phyloP scores from a whole-genome alignment of 768 basidiomycete genomes.

The Amanita pseudoporphyria region DNA sequence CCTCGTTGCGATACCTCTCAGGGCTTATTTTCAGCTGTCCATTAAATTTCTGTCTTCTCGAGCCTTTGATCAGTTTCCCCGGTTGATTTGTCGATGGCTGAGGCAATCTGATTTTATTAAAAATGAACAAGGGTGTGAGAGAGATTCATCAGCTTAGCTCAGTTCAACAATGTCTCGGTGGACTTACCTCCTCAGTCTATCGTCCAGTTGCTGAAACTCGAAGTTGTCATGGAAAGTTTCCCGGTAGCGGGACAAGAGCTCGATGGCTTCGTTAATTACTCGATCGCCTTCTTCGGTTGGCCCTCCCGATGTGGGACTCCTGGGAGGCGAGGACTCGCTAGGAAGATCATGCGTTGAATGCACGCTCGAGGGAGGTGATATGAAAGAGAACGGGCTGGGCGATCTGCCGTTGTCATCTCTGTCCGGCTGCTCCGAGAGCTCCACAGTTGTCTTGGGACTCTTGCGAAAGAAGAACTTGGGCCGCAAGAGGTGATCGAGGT shows the following conservation, averaged over 20 bases:
- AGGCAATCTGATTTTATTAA: background rate
- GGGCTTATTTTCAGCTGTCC: background rate
- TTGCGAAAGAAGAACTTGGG: slow-evolving; percentile 6
- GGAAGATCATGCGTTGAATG: background rate
- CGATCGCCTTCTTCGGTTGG: slow-evolving; percentile 2
- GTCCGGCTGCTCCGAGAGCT: background rate
- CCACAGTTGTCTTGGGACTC: background rate
- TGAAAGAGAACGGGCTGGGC: slow-evolving; percentile 1
- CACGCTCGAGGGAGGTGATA: slow-evolving; percentile 1
- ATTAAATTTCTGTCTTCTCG: background rate
- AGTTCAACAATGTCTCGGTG: background rate
- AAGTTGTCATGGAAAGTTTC: background rate
- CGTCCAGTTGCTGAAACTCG: background rate
- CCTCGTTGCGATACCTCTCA: slow-evolving; percentile 2
- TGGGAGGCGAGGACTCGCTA: background rate
- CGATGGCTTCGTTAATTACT: background rate
- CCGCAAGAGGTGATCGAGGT: background rate
- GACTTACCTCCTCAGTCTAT: background rate
- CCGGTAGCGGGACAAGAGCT: slow-evolving; percentile 1
- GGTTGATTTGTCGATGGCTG: background rate
- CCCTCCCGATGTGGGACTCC: background rate
- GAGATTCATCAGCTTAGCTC: background rate
- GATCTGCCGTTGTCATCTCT: background rate
- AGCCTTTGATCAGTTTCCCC: slow-evolving; percentile 5
- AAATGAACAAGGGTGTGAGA: too few species aligned